A percentile compares a stretch with the other conserved stretches of the same genome.
These are phyloP conservation scores for Cutaneotrichosporon spelunceum DNA, from an alignment of 1,284 basidiomycete species.

Conservation along the genomic window DNA sequence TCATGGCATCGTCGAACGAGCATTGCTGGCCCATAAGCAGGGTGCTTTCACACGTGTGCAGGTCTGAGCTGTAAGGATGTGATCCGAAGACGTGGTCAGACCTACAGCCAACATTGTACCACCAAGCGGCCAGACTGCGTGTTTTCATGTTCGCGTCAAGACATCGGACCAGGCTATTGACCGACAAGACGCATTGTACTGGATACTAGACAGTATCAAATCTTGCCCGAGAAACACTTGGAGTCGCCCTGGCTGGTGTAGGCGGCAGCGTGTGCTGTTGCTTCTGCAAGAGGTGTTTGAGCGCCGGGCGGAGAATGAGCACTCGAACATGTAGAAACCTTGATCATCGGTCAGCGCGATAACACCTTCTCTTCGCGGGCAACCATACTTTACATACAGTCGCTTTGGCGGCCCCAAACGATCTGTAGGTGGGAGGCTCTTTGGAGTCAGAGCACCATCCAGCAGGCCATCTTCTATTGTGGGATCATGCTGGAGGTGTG, in stretches of 20 bases:
- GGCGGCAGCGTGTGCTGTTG: not conserved
- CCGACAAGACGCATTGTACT: constrained; percentile 1
- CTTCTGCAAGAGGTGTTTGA: constrained; percentile 3
- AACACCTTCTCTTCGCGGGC: too few species aligned
- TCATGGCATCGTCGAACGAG: not conserved
- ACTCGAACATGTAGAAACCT: constrained; percentile 5
- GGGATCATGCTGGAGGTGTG: not conserved
- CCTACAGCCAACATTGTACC: constrained; percentile 6
- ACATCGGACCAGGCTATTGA: constrained; percentile 1
- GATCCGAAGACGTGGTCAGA: not conserved
- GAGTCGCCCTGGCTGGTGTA: not conserved
- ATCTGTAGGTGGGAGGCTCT: too few species aligned
- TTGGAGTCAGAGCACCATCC: not conserved
- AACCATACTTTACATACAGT: not conserved
- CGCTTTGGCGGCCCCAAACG: not conserved
- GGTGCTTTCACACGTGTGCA: constrained; percentile 4
- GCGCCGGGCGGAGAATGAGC: not conserved
- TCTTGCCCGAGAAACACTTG: not conserved
- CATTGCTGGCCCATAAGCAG: constrained; percentile 3
- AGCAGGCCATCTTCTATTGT: not conserved
- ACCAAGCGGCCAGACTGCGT: not conserved
- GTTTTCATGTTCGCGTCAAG: not conserved
- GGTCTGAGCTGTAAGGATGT: not conserved
- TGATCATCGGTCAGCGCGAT: not conserved
- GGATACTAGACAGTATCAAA: not conserved